phyloP scores from a whole-genome alignment of 1,284 basidiomycete species.

The Heliocybe sulcata region DNA sequence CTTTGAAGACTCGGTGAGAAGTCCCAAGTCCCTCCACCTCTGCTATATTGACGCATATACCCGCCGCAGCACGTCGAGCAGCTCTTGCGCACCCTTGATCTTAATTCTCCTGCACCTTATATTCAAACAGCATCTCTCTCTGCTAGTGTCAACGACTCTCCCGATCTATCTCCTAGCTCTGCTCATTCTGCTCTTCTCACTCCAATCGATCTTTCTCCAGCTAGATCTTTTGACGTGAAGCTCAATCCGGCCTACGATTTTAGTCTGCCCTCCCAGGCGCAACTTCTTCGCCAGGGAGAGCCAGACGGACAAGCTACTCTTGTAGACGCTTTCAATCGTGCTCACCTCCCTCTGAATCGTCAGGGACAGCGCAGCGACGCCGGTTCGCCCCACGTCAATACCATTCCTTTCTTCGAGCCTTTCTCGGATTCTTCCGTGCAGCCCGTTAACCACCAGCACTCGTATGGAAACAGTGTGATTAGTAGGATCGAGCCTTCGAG shows the following conservation, averaged over 20 bases:
- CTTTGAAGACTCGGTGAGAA: slow-evolving; percentile 45
- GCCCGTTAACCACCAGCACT: slow-evolving; percentile 23
- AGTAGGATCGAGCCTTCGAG: neutral
- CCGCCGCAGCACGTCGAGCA: slow-evolving; percentile 62
- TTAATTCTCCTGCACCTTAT: slow-evolving; percentile 60
- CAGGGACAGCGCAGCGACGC: neutral
- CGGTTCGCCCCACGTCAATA: neutral
- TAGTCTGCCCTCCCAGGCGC: slow-evolving; percentile 13
- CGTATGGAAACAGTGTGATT: slow-evolving; percentile 11
- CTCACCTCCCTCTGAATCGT: neutral
- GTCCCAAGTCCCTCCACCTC: slow-evolving; percentile 14
- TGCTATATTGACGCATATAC: slow-evolving; percentile 12
- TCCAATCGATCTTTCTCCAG: slow-evolving; percentile 62
- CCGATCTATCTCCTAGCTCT: slow-evolving; percentile 63
- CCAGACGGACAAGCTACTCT: neutral
- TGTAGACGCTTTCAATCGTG: neutral
- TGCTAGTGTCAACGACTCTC: slow-evolving; percentile 28
- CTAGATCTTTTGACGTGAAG: slow-evolving; percentile 49
- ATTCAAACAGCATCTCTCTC: slow-evolving; percentile 28
- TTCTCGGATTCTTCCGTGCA: slow-evolving; percentile 34
- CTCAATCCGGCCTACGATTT: slow-evolving; percentile 43
- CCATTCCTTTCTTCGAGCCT: slow-evolving; percentile 41
- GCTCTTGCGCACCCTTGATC: slow-evolving; percentile 65
- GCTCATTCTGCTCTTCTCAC: slow-evolving; percentile 58
- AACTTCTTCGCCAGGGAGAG: neutral